Evolutionary conservation across 1,284 basidiomycete genomes (phyloP).

Genomic region (Chondrostereum purpureum): DNA sequence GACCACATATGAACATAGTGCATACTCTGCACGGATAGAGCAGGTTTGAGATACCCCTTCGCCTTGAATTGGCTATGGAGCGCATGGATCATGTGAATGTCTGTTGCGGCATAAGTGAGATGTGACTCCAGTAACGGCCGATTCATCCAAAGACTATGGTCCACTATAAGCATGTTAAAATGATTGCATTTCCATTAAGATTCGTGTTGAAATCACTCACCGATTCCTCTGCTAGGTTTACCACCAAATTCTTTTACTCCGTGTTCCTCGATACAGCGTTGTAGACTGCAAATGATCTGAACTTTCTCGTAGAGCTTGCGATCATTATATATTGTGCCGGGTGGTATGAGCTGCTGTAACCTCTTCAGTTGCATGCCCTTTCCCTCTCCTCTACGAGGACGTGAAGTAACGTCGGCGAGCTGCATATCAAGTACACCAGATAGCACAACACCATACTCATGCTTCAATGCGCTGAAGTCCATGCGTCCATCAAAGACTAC

Average conservation of each 20-base stretch:
- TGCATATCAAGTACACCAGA: slow-evolving; percentile 17
- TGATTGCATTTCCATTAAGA: background rate
- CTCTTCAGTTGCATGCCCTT: background rate
- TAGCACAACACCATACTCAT: slow-evolving; percentile 11
- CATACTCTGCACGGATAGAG: slow-evolving; percentile 11
- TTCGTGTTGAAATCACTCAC: no score
- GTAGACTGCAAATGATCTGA: background rate
- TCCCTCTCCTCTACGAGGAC: background rate
- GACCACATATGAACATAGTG: slow-evolving; percentile 9
- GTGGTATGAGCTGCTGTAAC: background rate
- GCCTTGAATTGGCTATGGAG: slow-evolving; percentile 12
- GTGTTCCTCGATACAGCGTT: background rate
- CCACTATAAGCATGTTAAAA: slow-evolving; percentile 6
- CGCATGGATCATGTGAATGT: slow-evolving; percentile 13
- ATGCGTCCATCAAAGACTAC: slow-evolving; percentile 18
- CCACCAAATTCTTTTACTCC: background rate
- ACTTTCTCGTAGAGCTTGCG: background rate
- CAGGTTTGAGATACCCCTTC: slow-evolving; percentile 11
- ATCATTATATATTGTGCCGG: background rate
- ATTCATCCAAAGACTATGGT: slow-evolving; percentile 11
- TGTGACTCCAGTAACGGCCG: slow-evolving; percentile 10
- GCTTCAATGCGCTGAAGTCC: slow-evolving; percentile 15
- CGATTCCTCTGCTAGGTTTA: background rate
- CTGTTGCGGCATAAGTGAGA: slow-evolving; percentile 12
- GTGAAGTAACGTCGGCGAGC: slow-evolving; percentile 13